Percentiles rank a stretch among this genome's conserved stretches.
Conservation (phyloP, 1,284 basidiomycete species). For the Neolentinus lepideus region DNA sequence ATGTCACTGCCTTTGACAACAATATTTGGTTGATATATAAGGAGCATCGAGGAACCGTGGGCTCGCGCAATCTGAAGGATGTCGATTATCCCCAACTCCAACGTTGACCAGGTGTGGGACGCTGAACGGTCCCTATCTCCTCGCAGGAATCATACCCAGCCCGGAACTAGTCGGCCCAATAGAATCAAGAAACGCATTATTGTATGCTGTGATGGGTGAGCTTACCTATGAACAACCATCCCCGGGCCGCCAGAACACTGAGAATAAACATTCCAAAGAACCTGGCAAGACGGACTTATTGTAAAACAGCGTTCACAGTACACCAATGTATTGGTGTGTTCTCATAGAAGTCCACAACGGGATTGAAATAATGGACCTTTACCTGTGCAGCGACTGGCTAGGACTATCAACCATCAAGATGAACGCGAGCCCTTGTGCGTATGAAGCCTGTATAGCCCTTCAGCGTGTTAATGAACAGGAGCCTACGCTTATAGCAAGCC, state of each 20-base stretch:
- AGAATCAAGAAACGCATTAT: conserved; percentile 43
- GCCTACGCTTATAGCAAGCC: conserved; percentile 23
- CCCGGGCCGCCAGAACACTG: neutral
- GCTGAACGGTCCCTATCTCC: neutral
- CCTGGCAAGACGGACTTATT: conserved; percentile 40
- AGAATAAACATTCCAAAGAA: conserved; percentile 14
- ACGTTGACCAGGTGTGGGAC: neutral
- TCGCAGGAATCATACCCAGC: neutral
- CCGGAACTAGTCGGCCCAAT: neutral
- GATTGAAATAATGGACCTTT: neutral
- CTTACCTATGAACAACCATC: conserved; percentile 1
- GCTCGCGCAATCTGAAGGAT: neutral
- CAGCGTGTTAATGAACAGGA: neutral
- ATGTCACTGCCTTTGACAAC: too few relatives aligned
- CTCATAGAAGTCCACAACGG: neutral
- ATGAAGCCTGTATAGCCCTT: neutral
- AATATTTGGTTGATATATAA: too few relatives aligned
- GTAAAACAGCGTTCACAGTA: conserved; percentile 43
- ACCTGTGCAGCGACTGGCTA: conserved; percentile 33
- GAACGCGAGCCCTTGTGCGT: conserved; percentile 31
- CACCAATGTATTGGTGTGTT: conserved; percentile 57
- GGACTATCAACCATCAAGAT: conserved; percentile 53
- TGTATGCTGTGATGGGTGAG: conserved; percentile 67
- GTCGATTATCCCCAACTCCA: neutral
- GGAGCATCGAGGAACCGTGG: too few relatives aligned